Percentiles rank a stretch among this genome's conserved stretches.
These are phyloP conservation scores for Candida parachauliodes DNA, from an alignment of 805 yeast genomes.

Conservation along the genomic window DNA sequence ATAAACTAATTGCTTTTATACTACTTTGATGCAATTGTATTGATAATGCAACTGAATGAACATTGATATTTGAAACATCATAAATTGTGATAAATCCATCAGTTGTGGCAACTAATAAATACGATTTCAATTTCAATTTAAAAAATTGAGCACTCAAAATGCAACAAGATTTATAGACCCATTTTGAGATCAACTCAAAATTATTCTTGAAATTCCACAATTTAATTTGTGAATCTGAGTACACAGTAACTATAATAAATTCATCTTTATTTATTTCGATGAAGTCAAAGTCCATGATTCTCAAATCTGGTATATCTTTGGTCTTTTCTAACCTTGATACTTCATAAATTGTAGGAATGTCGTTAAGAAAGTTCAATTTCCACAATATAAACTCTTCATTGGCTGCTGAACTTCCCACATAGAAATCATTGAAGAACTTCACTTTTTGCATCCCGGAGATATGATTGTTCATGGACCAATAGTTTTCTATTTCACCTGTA, in stretches of 20 bases:
- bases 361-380: constrained; percentile 46
- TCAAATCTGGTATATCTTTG: constrained; percentile 63
- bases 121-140: constrained; percentile 16
- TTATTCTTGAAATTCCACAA: constrained; percentile 52
- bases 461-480: constrained; percentile 72
- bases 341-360: constrained; percentile 45
- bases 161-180: constrained; percentile 71
- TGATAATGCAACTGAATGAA: background rate
- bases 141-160: constrained; percentile 59
- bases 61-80: constrained; percentile 36
- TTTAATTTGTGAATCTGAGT: constrained; percentile 78
- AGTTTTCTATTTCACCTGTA: constrained; percentile 42
- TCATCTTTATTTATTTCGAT: constrained; percentile 38
- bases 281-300: constrained; percentile 83
- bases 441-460: constrained; percentile 84
- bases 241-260: constrained; percentile 63
- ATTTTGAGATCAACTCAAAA: constrained; percentile 45
- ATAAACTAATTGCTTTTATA: constrained; percentile 54
- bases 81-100: constrained; percentile 76
- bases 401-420: constrained; percentile 59
- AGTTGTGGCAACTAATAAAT: constrained; percentile 64
- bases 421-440: constrained; percentile 51
- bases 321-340: constrained; percentile 54
- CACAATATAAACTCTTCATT: constrained; percentile 86
- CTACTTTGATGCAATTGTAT: constrained; percentile 78